These are phyloP conservation scores for Vaccinium corymbosum DNA, from an alignment of 148 eudicot species.

Conservation along the genomic window DNA sequence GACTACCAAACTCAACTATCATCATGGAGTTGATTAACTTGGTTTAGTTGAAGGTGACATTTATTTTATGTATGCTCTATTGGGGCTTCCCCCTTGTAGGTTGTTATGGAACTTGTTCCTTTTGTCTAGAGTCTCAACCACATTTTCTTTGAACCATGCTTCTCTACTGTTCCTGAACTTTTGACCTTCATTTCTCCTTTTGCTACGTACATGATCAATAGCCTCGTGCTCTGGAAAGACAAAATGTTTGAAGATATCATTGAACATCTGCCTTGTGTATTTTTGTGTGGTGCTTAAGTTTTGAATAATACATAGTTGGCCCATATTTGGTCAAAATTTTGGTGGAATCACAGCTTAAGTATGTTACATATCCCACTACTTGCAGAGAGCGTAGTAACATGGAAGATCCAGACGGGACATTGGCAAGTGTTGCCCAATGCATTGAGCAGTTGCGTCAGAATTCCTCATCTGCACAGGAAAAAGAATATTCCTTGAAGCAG, in stretches of 20 bases:
- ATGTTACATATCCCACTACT: constrained; percentile 13
- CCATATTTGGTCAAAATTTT: not conserved
- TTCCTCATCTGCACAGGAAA: constrained; percentile 73
- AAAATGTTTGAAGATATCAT: not conserved
- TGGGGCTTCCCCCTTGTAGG: not conserved
- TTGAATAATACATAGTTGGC: not conserved
- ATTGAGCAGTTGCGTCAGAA: constrained; percentile 94
- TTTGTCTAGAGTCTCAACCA: not conserved
- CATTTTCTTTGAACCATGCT: not conserved
- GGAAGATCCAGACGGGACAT: constrained; percentile 97
- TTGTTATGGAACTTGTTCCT: not conserved
- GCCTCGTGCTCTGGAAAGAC: not conserved
- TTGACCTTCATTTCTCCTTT: not conserved
- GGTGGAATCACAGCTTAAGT: constrained; percentile 2
- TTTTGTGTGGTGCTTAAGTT: not conserved
- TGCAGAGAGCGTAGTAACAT: constrained; percentile 92
- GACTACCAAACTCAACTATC: not conserved
- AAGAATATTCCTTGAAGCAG: constrained; percentile 74
- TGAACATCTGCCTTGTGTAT: not conserved
- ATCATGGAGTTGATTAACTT: not conserved
- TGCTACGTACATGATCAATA: not conserved
- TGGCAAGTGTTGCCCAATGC: constrained; percentile 97
- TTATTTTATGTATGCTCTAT: not conserved
- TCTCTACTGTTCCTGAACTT: not conserved
- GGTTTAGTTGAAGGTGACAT: constrained; percentile 1